phyloP scores from a whole-genome alignment of 805 yeast species.

The Clavispora asparagi region DNA sequence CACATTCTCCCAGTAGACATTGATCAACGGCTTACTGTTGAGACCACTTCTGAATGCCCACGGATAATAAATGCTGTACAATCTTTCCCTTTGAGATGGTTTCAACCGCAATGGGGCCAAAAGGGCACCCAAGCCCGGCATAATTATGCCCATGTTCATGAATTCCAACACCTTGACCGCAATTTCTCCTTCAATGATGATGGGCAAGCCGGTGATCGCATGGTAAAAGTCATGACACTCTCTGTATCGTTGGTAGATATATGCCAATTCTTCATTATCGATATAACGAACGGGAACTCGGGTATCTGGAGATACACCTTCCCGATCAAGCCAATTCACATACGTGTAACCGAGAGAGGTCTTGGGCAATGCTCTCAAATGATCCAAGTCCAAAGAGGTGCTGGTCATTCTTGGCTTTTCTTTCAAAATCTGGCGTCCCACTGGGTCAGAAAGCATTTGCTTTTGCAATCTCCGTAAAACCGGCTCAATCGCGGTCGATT shows the following conservation, averaged over 20 bases:
- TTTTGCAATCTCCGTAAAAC: constrained; percentile 58
- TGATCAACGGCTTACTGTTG: constrained; percentile 68
- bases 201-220: constrained; percentile 84
- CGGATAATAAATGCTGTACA: constrained; percentile 71
- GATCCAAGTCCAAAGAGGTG: constrained; percentile 57
- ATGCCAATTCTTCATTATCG: constrained; percentile 86
- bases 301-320: constrained; percentile 91
- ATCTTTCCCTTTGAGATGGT: constrained; percentile 54
- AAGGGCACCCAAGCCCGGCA: constrained; percentile 91
- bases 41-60: constrained; percentile 81
- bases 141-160: constrained; percentile 87
- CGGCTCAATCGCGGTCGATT: constrained; percentile 74
- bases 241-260: constrained; percentile 87
- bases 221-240: constrained; percentile 98
- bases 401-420: constrained; percentile 84
- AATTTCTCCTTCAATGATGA: constrained; percentile 93
- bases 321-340: constrained; percentile 73
- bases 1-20: constrained; percentile 88
- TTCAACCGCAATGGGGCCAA: constrained; percentile 80
- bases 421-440: constrained; percentile 71
- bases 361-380: constrained; percentile 54
- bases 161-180: constrained; percentile 90
- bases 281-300: constrained; percentile 83
- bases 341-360: constrained; percentile 79
- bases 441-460: constrained; percentile 69